Evolutionary conservation across 495 filamentous ascomycete species (phyloP).

Genomic region (Tuber calosporum): DNA sequence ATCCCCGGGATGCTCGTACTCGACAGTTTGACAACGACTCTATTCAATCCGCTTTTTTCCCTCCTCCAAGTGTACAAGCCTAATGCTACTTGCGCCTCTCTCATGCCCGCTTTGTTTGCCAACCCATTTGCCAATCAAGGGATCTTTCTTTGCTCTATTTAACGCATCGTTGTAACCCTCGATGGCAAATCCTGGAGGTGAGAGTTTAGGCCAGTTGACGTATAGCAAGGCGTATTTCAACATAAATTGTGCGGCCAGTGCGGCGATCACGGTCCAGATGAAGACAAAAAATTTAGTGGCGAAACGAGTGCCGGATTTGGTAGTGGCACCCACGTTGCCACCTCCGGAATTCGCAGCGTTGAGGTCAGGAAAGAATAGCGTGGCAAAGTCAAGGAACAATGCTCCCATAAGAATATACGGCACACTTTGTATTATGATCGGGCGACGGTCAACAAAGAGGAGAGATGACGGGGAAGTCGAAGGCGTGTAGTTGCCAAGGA

Average conservation of each 20-base stretch:
- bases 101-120: constrained; percentile 58
- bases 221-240: constrained; percentile 79
- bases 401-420: constrained; percentile 73
- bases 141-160: constrained; percentile 64
- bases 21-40: background rate
- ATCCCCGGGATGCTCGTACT: background rate
- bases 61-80: constrained; percentile 77
- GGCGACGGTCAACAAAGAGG: constrained; percentile 75
- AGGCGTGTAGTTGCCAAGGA: constrained; percentile 77
- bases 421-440: constrained; percentile 77
- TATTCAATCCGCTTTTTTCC: constrained; percentile 94
- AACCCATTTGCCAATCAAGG: constrained; percentile 64
- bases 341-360: constrained; percentile 48
- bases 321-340: constrained; percentile 26
- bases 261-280: constrained; percentile 62
- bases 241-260: constrained; percentile 67
- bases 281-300: constrained; percentile 70
- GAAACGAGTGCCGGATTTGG: constrained; percentile 50
- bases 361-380: constrained; percentile 40
- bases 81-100: constrained; percentile 56
- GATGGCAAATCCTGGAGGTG: constrained; percentile 69
- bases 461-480: constrained; percentile 57
- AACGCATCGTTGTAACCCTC: constrained; percentile 87
- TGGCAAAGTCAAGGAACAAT: constrained; percentile 83
- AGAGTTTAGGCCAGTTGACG: constrained; percentile 96